phyloP scores from a whole-genome alignment of 2,329 filamentous ascomycete species.

The Verticillium longisporum region DNA sequence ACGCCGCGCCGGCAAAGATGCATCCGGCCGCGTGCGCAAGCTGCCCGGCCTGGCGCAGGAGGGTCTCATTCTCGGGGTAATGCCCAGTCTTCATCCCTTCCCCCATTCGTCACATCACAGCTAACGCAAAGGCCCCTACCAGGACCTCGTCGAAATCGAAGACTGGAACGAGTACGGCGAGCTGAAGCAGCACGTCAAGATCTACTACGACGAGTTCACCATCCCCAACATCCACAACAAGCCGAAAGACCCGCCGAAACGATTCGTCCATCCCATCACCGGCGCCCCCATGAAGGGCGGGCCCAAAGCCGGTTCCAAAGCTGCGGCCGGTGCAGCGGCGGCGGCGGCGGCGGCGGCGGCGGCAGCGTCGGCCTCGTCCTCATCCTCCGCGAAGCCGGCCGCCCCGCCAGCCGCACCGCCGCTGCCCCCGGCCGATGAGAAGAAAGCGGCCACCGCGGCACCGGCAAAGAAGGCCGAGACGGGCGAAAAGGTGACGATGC shows the following conservation, averaged over 20 bases:
- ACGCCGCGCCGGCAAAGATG: slow-evolving; percentile 69
- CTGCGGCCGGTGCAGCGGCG: slow-evolving; percentile 1
- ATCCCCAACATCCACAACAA: slow-evolving; percentile 49
- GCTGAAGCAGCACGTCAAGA: slow-evolving; percentile 75
- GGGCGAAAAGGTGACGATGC: slow-evolving; percentile 27
- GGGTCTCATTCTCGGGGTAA: slow-evolving; percentile 79
- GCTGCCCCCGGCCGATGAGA: slow-evolving; percentile 17
- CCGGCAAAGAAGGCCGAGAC: slow-evolving; percentile 13
- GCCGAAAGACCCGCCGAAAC: slow-evolving; percentile 32
- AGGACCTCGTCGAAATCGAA: slow-evolving; percentile 92
- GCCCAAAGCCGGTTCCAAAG: slow-evolving; percentile 8
- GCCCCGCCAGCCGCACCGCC: slow-evolving; percentile 20
- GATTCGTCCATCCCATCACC: not conserved
- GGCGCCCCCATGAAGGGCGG: slow-evolving; percentile 2
- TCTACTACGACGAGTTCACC: slow-evolving; percentile 57
- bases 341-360: not conserved
- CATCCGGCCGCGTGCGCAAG: slow-evolving; percentile 58
- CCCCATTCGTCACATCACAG: not conserved
- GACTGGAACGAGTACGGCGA: slow-evolving; percentile 99
- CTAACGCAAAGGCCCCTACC: not conserved
- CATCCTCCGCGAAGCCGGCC: slow-evolving; percentile 16
- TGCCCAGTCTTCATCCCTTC: slow-evolving; percentile 19
- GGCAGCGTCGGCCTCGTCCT: slow-evolving; percentile 4
- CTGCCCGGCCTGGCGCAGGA: slow-evolving; percentile 84
- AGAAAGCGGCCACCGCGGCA: not conserved